Base-by-base conservation (phyloP, 1,139 yeast species). In the Hanseniaspora gamundiae region DNA sequence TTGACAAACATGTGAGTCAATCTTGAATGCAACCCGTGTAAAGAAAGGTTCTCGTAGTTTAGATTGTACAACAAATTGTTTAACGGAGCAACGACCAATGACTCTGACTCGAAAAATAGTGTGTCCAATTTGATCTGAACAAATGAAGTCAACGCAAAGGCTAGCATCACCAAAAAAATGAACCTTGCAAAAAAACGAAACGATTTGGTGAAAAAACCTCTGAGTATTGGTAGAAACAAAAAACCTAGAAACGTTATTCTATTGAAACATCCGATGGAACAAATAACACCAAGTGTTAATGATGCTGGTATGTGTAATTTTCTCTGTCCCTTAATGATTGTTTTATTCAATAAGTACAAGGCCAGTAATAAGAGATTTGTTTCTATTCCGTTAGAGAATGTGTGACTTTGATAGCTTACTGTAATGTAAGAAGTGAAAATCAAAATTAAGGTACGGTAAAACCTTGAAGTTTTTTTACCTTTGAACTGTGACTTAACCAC, bases 311-410 rank as follows among this genome's bases (percentile, higher is more conserved):
- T 45, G 47, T 5, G 48, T 40, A 11, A 38, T 29, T 17, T n/a
- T 30, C 10, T 35, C 24, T 10, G 17, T 29, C 16, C 8, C 33
- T 43, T 41, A 41, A 20, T 30, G 17, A 51, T 38, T 4, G 55
- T 39, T 20, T 57, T 28, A 8, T 39, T 56, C 16, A 61, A 51
- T 14, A 76, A 52, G 2, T 61, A 72, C 10, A 87, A 61, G 9
- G 75, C 68, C 48, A 76, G 52, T 35, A 87, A 56, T 19, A 91
- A 65, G 29, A 87, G 50, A 19, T 78, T 65, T 0, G 97, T 85
- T 55, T 93, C 99, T 3, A 85, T 59, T 26, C 88, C 76, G 58
- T 93, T 93, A 30, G 95, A 84, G 56, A 93, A 85, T 2, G 94
- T 78, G 58, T 88, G 97, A 1, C 85, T 70, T 58, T 91, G 97